Conservation (phyloP, 495 filamentous ascomycete species). For the Neurospora sp. region DNA sequence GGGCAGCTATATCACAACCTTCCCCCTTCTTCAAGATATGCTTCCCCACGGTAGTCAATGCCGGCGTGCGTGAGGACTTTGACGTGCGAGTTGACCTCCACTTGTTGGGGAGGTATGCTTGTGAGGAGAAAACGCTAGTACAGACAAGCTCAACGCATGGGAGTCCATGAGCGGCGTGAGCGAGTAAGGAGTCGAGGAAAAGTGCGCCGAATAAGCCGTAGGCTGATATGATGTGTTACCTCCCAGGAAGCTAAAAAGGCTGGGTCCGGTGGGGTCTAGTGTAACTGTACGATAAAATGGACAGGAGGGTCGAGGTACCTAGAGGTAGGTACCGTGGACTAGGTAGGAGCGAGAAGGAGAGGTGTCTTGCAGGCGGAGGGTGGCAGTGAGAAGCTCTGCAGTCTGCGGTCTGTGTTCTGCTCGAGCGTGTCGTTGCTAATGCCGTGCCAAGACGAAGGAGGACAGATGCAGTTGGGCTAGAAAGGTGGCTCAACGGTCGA, state of each 20-base stretch:
- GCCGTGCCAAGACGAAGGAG: conserved; percentile 13
- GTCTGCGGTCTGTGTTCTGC: not conserved
- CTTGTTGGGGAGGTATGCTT: conserved; percentile 4
- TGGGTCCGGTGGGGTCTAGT: conserved; percentile 20
- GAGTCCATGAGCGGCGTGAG: not conserved
- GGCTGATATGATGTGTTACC: conserved; percentile 34
- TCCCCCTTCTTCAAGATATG: not conserved
- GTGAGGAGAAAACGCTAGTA: conserved; percentile 3
- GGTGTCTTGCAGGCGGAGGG: conserved; percentile 21
- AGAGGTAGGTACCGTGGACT: not conserved
- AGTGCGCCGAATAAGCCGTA: conserved; percentile 40
- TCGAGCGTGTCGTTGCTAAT: not conserved
- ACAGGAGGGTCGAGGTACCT: conserved; percentile 9
- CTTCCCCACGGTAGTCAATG: conserved; percentile 17
- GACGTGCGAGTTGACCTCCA: conserved; percentile 3
- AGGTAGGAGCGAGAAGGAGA: conserved; percentile 12
- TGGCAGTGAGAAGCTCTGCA: conserved; percentile 15
- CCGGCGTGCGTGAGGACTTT: conserved; percentile 8
- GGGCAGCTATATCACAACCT: not conserved
- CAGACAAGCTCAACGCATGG: conserved; percentile 4
- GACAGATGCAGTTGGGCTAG: conserved; percentile 6
- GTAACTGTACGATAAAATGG: conserved; percentile 15
- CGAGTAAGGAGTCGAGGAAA: conserved; percentile 24
- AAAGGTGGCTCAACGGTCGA: conserved; percentile 18
- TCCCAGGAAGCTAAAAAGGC: conserved; percentile 11